Evolutionary conservation across 2,329 filamentous ascomycete genomes (phyloP), one percentile per base, ranked within the genome.

Genomic region (Penicillium sp.): DNA sequence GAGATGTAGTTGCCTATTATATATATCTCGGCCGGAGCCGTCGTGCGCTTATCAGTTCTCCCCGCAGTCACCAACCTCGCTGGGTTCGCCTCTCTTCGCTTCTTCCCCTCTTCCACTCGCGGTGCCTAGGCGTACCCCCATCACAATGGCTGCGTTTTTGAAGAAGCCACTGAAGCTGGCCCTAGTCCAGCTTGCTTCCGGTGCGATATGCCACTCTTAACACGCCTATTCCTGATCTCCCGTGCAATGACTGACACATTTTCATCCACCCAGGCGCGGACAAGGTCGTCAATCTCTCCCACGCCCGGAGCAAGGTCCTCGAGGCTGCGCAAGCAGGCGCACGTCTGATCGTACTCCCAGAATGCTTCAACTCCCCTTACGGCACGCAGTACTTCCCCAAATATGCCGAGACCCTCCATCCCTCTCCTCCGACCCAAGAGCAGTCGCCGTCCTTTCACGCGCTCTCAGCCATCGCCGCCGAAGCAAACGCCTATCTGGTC

Each of bases 301-400:
- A 84, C 63, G 91, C 93, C 9, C 84, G 86, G 41, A 75, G 77
- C 29, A 90, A 93, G 63, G 89, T 97, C 43, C 78, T 88, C 48
- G 83, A 88, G 64, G 91, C 93, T 4, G 84, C 88, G 16, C 67
- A 73, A 17, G 72, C 72, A 3, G 91, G 91, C 53, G 88, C 91
- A 45, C 81, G 86, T 41, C 81, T 98, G 44, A 83, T 97, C 51
- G 88, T 97, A 21, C 79, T 98, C 13, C 93, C 93, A 23, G 93
- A 98, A 73, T 98, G 93, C 76, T 98, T 98, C 81, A 98, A 98
- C 74, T 94, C 87, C 28, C 93, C 93, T 7, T 98, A 98, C 69
- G 93, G 93, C 53, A 89, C 83, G 52, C 77, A 88, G 60, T 90
- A 84, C 75, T 98, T 98, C 70, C 84, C 90, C 38, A 79, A 83